Percentiles rank a stretch among this genome's conserved stretches.
Conservation (phyloP, 768 basidiomycete genomes). For the Kwoniella dejecticola region DNA sequence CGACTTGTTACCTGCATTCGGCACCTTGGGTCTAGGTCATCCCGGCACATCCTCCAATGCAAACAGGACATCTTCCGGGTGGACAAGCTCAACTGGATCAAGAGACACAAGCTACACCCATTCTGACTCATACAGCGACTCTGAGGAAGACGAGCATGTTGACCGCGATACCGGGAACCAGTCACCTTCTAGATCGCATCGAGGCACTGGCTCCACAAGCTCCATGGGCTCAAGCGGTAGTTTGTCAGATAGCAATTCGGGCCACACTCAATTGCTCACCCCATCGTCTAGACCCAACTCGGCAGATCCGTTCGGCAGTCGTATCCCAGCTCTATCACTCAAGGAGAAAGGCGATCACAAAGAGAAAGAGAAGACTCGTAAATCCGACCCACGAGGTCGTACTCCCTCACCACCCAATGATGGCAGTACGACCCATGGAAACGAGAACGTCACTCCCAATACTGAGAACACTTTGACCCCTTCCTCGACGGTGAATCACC, state of each 20-base stretch:
- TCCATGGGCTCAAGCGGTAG: slow-evolving; percentile 33
- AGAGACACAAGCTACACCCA: slow-evolving; percentile 8
- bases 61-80: slow-evolving; percentile 8
- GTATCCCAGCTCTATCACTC: slow-evolving; percentile 3
- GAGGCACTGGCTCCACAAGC: slow-evolving; percentile 27
- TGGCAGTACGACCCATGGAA: slow-evolving; percentile 1
- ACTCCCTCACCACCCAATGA: slow-evolving; percentile 28
- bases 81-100: slow-evolving; percentile 20
- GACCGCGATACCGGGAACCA: not conserved
- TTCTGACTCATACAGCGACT: not conserved
- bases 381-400: slow-evolving; percentile 10
- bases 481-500: not conserved
- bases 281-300: slow-evolving; percentile 43
- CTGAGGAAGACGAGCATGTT: slow-evolving; percentile 1
- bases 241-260: slow-evolving; percentile 34
- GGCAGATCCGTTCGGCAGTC: slow-evolving; percentile 36
- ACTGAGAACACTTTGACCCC: slow-evolving; percentile 21
- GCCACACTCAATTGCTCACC: slow-evolving; percentile 41
- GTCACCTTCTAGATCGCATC: slow-evolving; percentile 21
- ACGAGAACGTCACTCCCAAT: slow-evolving; percentile 18
- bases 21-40: slow-evolving; percentile 11
- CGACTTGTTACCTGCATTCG: slow-evolving; percentile 15
- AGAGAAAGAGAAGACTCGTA: slow-evolving; percentile 16
- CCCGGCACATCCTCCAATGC: not conserved
- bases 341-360: too few species aligned